These are phyloP conservation scores for Xerophyta viscosa DNA, from an alignment of 106 monocot species.

Conservation along the genomic window DNA sequence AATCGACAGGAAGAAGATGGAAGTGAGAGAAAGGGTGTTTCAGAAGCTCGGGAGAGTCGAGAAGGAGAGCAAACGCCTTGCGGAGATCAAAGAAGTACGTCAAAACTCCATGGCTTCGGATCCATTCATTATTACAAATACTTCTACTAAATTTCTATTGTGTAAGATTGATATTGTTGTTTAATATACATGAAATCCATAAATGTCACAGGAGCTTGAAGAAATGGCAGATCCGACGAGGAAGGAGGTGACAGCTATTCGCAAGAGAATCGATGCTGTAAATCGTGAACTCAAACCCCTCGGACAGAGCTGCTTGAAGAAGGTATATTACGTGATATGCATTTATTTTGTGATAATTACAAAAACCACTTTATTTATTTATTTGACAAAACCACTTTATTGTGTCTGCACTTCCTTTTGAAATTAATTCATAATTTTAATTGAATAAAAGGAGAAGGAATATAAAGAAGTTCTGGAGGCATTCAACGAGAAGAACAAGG, in stretches of 20 bases:
- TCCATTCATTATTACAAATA: too few relatives aligned
- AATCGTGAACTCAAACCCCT: slow-evolving; percentile 84
- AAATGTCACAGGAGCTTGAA: slow-evolving; percentile 99
- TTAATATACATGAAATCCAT: too few relatives aligned
- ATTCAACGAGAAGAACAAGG: slow-evolving; percentile 70
- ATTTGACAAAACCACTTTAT: too few relatives aligned
- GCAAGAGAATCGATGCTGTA: slow-evolving; percentile 66
- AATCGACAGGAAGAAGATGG: slow-evolving; percentile 70
- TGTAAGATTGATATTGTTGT: too few relatives aligned
- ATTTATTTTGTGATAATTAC: too few relatives aligned
- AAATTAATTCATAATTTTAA: too few relatives aligned
- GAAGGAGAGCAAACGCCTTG: slow-evolving; percentile 71
- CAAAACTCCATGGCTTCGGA: too few relatives aligned
- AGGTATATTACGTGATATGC: too few relatives aligned
- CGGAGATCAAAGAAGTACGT: slow-evolving; percentile 63
- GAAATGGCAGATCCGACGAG: slow-evolving; percentile 83
- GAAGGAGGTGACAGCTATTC: slow-evolving; percentile 62
- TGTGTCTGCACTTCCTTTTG: too few relatives aligned
- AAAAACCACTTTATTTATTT: too few relatives aligned
- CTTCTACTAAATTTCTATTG: too few relatives aligned
- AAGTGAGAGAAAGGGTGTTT: slow-evolving; percentile 54
- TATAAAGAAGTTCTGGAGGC: slow-evolving; percentile 66
- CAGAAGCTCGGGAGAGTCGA: slow-evolving; percentile 55
- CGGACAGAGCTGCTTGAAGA: slow-evolving; percentile 54
- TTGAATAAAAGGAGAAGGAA: slow-evolving; percentile 86